phyloP scores from a whole-genome alignment of 2,329 filamentous ascomycete species.

The Chrysosphaeria jannelii region DNA sequence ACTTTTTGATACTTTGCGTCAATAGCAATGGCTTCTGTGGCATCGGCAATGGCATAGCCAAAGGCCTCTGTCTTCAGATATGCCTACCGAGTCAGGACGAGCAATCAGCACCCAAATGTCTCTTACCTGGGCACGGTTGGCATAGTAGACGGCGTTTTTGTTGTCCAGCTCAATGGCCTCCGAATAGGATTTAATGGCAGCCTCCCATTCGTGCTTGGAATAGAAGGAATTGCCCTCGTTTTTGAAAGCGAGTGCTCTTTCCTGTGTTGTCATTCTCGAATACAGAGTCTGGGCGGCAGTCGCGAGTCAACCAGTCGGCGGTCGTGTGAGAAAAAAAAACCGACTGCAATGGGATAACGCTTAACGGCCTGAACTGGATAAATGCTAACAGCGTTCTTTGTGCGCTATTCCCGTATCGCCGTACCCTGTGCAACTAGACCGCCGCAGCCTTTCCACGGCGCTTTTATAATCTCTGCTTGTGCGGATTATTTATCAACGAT shows the following conservation, averaged over 20 bases:
- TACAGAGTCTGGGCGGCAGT: not conserved
- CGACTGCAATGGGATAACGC: too few relatives aligned
- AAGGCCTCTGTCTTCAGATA: constrained; percentile 90
- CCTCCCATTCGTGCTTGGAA: constrained; percentile 55
- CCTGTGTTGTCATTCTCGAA: constrained; percentile 8
- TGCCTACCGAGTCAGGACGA: constrained; percentile 21
- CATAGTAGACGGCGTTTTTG: constrained; percentile 67
- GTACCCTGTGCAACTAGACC: too few relatives aligned
- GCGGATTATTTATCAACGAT: too few relatives aligned
- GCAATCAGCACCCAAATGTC: constrained; percentile 1
- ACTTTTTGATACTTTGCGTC: constrained; percentile 77
- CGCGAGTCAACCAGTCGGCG: too few relatives aligned
- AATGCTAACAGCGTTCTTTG: too few relatives aligned
- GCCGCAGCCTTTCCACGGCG: too few relatives aligned
- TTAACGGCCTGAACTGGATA: too few relatives aligned
- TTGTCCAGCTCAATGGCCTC: constrained; percentile 66
- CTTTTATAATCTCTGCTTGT: too few relatives aligned
- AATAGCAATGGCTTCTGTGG: constrained; percentile 69
- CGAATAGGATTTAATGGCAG: constrained; percentile 56
- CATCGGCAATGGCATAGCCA: constrained; percentile 74
- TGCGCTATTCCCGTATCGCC: too few relatives aligned
- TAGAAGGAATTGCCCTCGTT: constrained; percentile 89
- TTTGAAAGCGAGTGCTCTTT: constrained; percentile 60
- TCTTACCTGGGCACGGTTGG: constrained; percentile 53
- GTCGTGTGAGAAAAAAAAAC: too few relatives aligned